Base-by-base conservation (phyloP, 2,329 filamentous ascomycete genomes). In the Trichoderma lentiforme region DNA sequence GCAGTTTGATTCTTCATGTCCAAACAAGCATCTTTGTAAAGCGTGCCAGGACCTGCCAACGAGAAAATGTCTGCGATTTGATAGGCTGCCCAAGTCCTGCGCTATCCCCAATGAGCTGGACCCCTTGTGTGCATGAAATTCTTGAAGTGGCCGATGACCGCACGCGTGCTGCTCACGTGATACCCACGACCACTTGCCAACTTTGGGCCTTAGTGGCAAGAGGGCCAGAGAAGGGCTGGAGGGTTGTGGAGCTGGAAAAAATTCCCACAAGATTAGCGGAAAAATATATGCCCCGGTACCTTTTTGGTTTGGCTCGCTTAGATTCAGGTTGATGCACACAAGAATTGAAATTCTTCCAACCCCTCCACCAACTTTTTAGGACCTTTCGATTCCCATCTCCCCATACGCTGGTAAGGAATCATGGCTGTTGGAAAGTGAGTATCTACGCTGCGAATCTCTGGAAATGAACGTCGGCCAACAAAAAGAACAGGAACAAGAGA, bases 401-500 rank as follows among this genome's bases (percentile, higher is more conserved):
- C 79, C 80, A 81, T 81, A 84, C 80, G 82, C 81, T 80, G 81
- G 83, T 82, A 84, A 84, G 82, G 86, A 86, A 87, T 83, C 81
- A 88, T 88, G 86, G 86, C 86, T 83, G 86, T 88, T 85, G 86
- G 86, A 86, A 88, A 88, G 86, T 88, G 83, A 83, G 86, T 76
- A 77, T 70, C 57, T 34, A n/a, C 28, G 67, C 28, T 30, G 67
- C 56, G 39, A 70, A 70, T 69, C 39, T 61, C 21, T 34, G 28
- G 32, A 61, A 70, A 62, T 24, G 43, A 61, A 26, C 9, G 11
- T 62, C 21, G n/a, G 57, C 67, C 57, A 70, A 61, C 67, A 62
- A 51, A 56, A 70, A 58, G 62, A 71, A 51, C 80, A 94, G 92
- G 93, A 99, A 99, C 92, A 99, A 99, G 94, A 94, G 96, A 90